A percentile compares a stretch with the other conserved stretches of the same genome.
These are phyloP conservation scores for Microthlaspi erraticum DNA, from an alignment of 345 rosid genomes.

Conservation along the genomic window DNA sequence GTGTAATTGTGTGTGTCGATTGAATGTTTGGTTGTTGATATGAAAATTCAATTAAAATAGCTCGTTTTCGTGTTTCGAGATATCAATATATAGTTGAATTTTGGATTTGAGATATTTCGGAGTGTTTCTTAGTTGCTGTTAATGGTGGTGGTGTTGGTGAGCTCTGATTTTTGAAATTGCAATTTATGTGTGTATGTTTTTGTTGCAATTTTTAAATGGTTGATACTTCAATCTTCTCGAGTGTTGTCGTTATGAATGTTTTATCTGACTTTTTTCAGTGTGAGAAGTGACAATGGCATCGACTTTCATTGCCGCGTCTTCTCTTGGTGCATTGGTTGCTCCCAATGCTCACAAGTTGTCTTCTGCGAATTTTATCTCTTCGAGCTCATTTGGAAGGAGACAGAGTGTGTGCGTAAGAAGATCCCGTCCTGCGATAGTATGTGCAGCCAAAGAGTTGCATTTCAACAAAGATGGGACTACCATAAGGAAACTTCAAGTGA, in stretches of 20 bases:
- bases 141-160: slow-evolving; percentile 9
- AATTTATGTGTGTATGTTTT: not conserved
- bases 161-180: slow-evolving; percentile 21
- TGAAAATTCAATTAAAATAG: too few species aligned
- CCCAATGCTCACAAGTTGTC: slow-evolving; percentile 49
- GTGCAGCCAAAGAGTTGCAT: slow-evolving; percentile 91
- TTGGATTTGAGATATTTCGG: not conserved
- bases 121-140: not conserved
- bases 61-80: not conserved
- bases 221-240: not conserved
- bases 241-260: not conserved
- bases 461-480: slow-evolving; percentile 95
- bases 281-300: slow-evolving; percentile 61
- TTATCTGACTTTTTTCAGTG: slow-evolving; percentile 19
- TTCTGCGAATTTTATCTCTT: slow-evolving; percentile 58
- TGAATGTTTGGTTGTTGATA: not conserved
- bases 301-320: slow-evolving; percentile 70
- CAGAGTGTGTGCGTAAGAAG: slow-evolving; percentile 55
- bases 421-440: slow-evolving; percentile 57
- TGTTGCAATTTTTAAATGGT: not conserved
- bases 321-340: slow-evolving; percentile 66
- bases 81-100: not conserved
- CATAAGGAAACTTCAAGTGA: slow-evolving; percentile 85
- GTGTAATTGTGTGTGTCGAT: not conserved
- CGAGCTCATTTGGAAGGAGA: slow-evolving; percentile 59